Evolutionary conservation across 495 filamentous ascomycete species (phyloP), one percentile per base, ranked within the genome.

Genomic region (Pseudomonodictys pantanalensis): DNA sequence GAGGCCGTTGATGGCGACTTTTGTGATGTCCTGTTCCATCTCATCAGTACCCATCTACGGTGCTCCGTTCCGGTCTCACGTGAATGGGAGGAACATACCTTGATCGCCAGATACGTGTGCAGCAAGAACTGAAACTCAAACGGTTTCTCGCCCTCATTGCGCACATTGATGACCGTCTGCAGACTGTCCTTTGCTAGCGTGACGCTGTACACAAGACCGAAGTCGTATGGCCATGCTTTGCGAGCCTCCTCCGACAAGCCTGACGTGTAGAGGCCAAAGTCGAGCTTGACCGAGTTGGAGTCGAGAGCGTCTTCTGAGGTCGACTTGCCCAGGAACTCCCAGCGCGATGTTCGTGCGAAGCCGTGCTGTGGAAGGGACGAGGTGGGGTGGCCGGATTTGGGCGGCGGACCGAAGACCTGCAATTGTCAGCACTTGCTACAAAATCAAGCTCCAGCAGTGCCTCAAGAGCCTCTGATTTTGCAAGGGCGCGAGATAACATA

Each of bases 61-160:
- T 20, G 32, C 3, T 15, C 9, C 24, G 24, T 20, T 26, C 15
- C 4, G 8, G 9, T 48, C 24, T 28, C 9, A 32, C 8, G 10
- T 23, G 45, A 6, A 24, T 30, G n/a, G 15, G 6, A 18, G 29
- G 24, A 26, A 77, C 83, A 49, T 77, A 97, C 92, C 52, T 86
- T 78, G 60, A 98, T 77, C 28, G 76, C 78, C 41, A 97, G 77
- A 71, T 99, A 99, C 4, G 87, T 95, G 72, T 99, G 95, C 79
- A 97, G 75, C 68, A 99, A 73, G 43, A 89, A 78, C 81, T 96
- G 89, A 75, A 93, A 96, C 48, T 97, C 92, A 68, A 91, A 93
- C 60, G 85, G 82, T 77, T 84, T 73, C 17, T 79, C 73, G 25
- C 90, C 92, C 68, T 89, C 85, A 69, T 99, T 99, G 67, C 87